Evolutionary conservation across 495 filamentous ascomycete species (phyloP), one percentile per base, ranked within the genome.

Genomic region (Penicillium nucicola): DNA sequence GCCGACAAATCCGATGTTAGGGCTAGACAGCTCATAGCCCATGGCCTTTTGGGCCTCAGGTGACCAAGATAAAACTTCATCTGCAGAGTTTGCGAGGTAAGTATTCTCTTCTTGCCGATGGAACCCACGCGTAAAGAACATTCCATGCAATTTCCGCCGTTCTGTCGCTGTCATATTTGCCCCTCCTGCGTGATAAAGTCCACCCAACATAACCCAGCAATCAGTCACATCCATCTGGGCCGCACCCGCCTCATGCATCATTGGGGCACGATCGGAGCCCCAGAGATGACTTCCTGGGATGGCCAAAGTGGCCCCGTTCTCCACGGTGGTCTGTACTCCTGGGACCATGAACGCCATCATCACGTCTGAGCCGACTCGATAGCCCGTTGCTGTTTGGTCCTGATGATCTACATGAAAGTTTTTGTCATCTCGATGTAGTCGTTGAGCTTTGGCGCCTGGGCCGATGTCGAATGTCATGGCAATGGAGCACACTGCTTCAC

Each of bases 391-490:
- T 12, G 42, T 57, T 18, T 46, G 48, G 20, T 60, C 43, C 3
- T 14, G 4, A 31, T 69, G 66, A 7, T 61, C 45, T 23, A 57
- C 57, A 36, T 69, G 66, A 11, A 61, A 60, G 23, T 57, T 58
- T 45, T 64, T 67, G 38, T 69, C 66, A 45, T 67, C 64, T 3
- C 66, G 55, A 36, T 69, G 64, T 13, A 69, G 51, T 13, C 43
- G 42, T 31, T 69, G 66, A 1, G 53, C 60, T 33, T 45, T 41
- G 17, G 56, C 42, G 13, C 50, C 36, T 3, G 65, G 54, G 14
- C 55, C 57, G 12, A 58, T 50, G 30, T 60, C 57, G 23, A 69
- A 58, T 1, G 64, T 53, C 28, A 62, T 54, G 1, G 66, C 50
- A 4, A 61, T 58, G 3, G 56, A 55, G 5, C 65, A 43, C 3